Evolutionary conservation across 2,329 filamentous ascomycete genomes (phyloP), one percentile per base, ranked within the genome.

Genomic region (Colletotrichum sp.): DNA sequence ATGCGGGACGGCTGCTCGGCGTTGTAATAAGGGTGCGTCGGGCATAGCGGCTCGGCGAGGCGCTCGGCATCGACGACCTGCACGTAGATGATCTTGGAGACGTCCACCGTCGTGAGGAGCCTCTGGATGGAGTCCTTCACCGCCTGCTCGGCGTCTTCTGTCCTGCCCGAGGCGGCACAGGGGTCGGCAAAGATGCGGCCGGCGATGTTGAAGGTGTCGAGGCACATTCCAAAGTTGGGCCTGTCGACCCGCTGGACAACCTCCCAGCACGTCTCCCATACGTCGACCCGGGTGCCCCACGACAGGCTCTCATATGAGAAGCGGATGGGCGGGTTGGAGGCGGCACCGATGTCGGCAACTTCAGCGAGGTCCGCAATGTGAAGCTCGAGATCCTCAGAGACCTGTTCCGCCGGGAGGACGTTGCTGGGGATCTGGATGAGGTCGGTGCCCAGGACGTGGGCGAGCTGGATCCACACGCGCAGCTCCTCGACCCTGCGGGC

Each of bases 201-300:
- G 1, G 93, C 90, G 73, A 96, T 93, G 81, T 96, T 94, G 84
- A 95, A 96, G 0, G 92, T 94, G 82, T 96, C 94, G 29, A 96
- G 86, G 79, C 93, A 95, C 54, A 95, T 85, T 9, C 94, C 94
- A 79, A 96, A 95, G 82, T 96, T 96, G 11, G 88, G 82, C 9
- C 93, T 83, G 80, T 94, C 86, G 33, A 95, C 93, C 4, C 83
- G 84, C 77, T 87, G 83, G 1, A 95, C 90, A 4, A 95, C 85
- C 8, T 92, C 89, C 92, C 93, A 96, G 76, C 89, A 90, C 13
- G 85, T 83, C 80, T 95, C 93, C 94, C 94, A 96, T 0, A 87
- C 91, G 79, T 94, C 88, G 72, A 92, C 85, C 66, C 90, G 87
- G 0, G 93, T 95, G 12, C 93, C 93, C 90, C 92, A 96, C 77